These are phyloP conservation scores for Phialophora macrospora DNA, from an alignment of 2,329 filamentous ascomycete species.

Conservation along the genomic window DNA sequence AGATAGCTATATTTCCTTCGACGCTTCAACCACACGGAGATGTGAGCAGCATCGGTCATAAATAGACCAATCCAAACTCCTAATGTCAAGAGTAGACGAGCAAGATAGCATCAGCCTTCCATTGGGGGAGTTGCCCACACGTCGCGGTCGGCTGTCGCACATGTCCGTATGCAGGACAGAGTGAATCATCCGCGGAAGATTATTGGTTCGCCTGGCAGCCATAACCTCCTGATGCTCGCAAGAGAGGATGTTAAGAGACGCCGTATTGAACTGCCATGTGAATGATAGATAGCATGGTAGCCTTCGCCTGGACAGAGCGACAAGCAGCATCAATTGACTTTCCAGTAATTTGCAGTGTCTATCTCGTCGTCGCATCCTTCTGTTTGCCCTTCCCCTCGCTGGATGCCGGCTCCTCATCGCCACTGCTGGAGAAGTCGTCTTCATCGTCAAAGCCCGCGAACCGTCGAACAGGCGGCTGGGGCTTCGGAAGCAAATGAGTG, in stretches of 20 bases:
- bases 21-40: background rate
- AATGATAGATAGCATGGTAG: background rate
- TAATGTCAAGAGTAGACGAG: constrained; percentile 3
- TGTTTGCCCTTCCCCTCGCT: constrained; percentile 27
- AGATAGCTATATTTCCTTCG: background rate
- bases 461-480: constrained; percentile 40
- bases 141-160: background rate
- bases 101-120: constrained; percentile 20
- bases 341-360: constrained; percentile 1
- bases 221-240: background rate
- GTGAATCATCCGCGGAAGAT: background rate
- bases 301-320: background rate
- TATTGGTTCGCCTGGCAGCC: background rate
- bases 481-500: constrained; percentile 31
- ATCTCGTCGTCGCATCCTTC: constrained; percentile 8
- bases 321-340: background rate
- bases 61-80: background rate
- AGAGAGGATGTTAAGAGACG: background rate
- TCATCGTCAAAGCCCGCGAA: constrained; percentile 57
- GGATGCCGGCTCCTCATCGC: constrained; percentile 47
- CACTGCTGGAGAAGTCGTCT: constrained; percentile 51
- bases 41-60: constrained; percentile 6
- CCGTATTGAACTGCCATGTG: background rate
- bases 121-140: background rate
- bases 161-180: constrained; percentile 10